phyloP scores from a whole-genome alignment of 148 eudicot genomes.

The Oxyria digyna region DNA sequence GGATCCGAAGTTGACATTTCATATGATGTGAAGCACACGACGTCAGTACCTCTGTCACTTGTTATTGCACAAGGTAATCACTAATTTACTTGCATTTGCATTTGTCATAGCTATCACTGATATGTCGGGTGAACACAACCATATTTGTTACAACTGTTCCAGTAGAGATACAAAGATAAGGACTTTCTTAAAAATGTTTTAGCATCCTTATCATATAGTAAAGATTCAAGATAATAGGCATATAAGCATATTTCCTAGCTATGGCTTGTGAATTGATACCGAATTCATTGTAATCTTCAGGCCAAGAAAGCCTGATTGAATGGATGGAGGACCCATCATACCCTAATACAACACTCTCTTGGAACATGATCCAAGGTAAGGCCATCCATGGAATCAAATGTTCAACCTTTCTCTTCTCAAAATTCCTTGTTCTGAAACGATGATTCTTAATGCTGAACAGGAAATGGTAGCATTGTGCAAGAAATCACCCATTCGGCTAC shows the following conservation, averaged over 20 bases:
- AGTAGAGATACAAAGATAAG: too few relatives aligned
- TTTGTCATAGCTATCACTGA: background rate
- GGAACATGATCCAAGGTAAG: slow-evolving; percentile 47
- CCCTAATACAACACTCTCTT: slow-evolving; percentile 39
- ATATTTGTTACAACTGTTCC: background rate
- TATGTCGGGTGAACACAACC: background rate
- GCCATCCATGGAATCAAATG: background rate
- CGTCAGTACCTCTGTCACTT: slow-evolving; percentile 25
- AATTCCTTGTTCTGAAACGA: background rate
- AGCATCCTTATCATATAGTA: background rate
- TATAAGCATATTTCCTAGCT: background rate
- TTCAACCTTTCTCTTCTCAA: background rate
- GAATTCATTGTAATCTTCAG: slow-evolving; percentile 13
- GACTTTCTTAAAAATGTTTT: too few relatives aligned
- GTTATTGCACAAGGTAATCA: slow-evolving; percentile 42
- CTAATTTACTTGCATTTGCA: background rate
- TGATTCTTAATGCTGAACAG: slow-evolving; percentile 18
- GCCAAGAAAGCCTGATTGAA: slow-evolving; percentile 27
- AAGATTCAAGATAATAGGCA: background rate
- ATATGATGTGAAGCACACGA: slow-evolving; percentile 31
- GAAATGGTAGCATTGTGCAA: slow-evolving; percentile 28
- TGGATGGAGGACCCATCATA: slow-evolving; percentile 44
- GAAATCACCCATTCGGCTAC: slow-evolving; percentile 26
- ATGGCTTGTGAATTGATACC: background rate
- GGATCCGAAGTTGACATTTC: slow-evolving; percentile 37